Evolutionary conservation across 495 filamentous ascomycete species (phyloP), one percentile per base, ranked within the genome.

Genomic region (Penicillium salamii): DNA sequence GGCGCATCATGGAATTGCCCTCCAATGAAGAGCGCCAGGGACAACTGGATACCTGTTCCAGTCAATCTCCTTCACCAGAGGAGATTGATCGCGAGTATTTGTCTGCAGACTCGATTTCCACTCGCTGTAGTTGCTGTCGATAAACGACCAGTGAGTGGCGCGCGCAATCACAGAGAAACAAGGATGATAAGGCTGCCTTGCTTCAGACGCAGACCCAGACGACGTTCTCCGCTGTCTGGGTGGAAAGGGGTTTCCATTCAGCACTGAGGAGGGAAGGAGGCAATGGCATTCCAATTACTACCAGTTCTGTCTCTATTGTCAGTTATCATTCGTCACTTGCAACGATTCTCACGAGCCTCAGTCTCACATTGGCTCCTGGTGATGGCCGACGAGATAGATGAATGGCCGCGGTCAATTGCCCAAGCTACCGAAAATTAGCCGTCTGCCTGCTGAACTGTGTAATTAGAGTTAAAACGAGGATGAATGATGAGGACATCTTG

Each of bases 1-100:
- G 35, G n/a, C 38, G 46, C 29, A 39, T 40, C 17, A 38, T 39
- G 35, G 46, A 39, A 15, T 32, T 48, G 36, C 46, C 46, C 35
- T 39, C 36, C 46, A 40, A 17, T 32, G 13, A 48, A 15, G 5
- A 23, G 17, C 29, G 17, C 21, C 28, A 21, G 6, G 15, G 20
- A 9, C 24, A n/a, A 0, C 5, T 20, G 5, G 44, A 46, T 2
- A 19, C 14, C 15, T 11, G 18, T 32, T 23, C 18, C 23, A 39
- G 18, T 48, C 44, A 38, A 14, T 38, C n/a, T 39, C 35, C 37
- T 33, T 12, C 2, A 1, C 12, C 24, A n/a, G 35, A 15, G 20
- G 26, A 48, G 3, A 48, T 31, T 18, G 46, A 40, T 6, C 11
- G 14, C 1, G 35, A 48, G 26, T n/a, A 3, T 31, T 26, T 48